Conservation (phyloP, 352 stramenopile species). For the Blastocystis hominis region DNA sequence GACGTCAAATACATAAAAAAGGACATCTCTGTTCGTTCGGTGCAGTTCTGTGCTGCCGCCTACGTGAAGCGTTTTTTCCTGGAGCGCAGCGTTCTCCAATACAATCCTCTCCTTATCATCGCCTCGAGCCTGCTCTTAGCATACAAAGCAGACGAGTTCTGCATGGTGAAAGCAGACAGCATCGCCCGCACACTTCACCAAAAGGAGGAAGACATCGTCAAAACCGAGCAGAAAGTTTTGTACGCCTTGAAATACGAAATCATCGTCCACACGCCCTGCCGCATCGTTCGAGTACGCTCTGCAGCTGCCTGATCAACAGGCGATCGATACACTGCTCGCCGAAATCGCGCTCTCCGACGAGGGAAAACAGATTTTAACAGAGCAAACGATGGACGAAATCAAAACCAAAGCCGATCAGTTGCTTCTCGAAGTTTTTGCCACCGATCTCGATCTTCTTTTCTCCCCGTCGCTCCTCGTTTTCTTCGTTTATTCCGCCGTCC, state of each 20-base stretch:
- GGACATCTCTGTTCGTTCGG: neutral
- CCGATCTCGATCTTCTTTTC: neutral
- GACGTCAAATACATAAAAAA: neutral
- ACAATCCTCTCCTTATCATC: neutral
- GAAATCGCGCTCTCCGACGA: neutral
- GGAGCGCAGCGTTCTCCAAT: neutral
- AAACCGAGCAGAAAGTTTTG: slow-evolving; percentile 7
- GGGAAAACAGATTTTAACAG: neutral
- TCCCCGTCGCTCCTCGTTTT: neutral
- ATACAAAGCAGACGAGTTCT: neutral
- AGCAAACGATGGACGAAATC: neutral
- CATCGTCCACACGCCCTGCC: neutral
- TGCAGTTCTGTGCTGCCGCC: neutral
- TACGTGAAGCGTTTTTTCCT: slow-evolving; percentile 41
- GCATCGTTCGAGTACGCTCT: neutral
- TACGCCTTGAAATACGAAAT: slow-evolving; percentile 28
- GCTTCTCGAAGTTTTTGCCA: neutral
- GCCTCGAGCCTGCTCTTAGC: neutral
- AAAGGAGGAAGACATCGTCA: neutral
- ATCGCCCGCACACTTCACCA: neutral
- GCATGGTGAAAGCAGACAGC: neutral
- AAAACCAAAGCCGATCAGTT: neutral
- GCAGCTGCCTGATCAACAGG: neutral
- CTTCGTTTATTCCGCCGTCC: neutral
- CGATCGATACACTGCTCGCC: neutral